A percentile compares a stretch with the other conserved stretches of the same genome.
These are phyloP conservation scores for Fusarium mangiferae DNA, from an alignment of 2,329 filamentous ascomycete species.

Conservation along the genomic window DNA sequence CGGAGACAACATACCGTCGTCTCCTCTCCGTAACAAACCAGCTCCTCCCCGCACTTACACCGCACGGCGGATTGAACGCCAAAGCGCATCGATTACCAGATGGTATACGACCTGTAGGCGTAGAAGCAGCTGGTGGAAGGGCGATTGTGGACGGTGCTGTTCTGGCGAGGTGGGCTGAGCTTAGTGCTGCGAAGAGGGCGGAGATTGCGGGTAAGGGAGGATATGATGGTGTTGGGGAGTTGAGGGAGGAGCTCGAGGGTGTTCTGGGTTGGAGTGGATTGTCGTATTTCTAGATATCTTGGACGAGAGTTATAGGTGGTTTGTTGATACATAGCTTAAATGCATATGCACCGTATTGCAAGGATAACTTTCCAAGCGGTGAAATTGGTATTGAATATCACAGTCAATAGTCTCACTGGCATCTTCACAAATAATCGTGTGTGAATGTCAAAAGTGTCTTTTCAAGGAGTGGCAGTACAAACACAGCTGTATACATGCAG, in stretches of 20 bases:
- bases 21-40: conserved; percentile 84
- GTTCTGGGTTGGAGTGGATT: conserved; percentile 72
- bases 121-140: conserved; percentile 68
- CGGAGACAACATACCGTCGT: conserved; percentile 84
- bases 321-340: neutral
- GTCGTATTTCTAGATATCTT: conserved; percentile 57
- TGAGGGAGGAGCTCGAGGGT: conserved; percentile 75
- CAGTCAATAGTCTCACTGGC: neutral
- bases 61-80: conserved; percentile 84
- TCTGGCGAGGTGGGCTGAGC: conserved; percentile 77
- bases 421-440: neutral
- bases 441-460: neutral
- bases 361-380: neutral
- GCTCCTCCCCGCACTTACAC: conserved; percentile 78
- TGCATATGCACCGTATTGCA: neutral
- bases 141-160: conserved; percentile 83
- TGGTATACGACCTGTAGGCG: conserved; percentile 57
- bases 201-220: conserved; percentile 83
- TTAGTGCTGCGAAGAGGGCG: conserved; percentile 74
- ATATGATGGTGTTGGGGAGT: conserved; percentile 69
- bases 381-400: neutral
- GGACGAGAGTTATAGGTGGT: neutral
- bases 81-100: conserved; percentile 75
- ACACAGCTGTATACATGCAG: neutral
- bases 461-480: neutral